Percentiles rank a stretch among this genome's conserved stretches.
Evolutionary conservation across 2,329 filamentous ascomycete genomes (phyloP).

Genomic region (Erysiphe neolycopersici): DNA sequence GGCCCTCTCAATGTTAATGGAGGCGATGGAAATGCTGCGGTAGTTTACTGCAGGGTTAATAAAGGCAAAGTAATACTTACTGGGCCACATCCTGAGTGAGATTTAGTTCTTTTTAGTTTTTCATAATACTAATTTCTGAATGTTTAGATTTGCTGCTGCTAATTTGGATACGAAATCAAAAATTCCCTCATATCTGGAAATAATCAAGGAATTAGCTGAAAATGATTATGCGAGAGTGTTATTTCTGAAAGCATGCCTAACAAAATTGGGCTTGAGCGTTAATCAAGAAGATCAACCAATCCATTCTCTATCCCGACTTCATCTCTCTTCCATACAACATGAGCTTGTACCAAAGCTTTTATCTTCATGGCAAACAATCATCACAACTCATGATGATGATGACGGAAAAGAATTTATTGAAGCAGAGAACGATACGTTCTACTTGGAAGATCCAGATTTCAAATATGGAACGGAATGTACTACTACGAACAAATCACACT

Average conservation of each 20-base stretch:
- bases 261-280: constrained; percentile 58
- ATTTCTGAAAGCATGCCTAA: constrained; percentile 57
- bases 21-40: constrained; percentile 51
- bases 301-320: constrained; percentile 56
- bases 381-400: constrained; percentile 23
- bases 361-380: constrained; percentile 36
- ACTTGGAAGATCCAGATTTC: constrained; percentile 28
- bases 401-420: constrained; percentile 46
- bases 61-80: constrained; percentile 57
- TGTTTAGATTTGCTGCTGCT: constrained; percentile 45
- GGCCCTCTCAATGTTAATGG: constrained; percentile 51
- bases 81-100: constrained; percentile 77
- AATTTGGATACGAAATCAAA: constrained; percentile 46
- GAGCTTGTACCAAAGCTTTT: constrained; percentile 41
- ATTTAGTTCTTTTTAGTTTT: constrained; percentile 2
- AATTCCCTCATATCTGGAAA: constrained; percentile 38
- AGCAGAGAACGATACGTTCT: constrained; percentile 62
- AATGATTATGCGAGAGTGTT: constrained; percentile 42
- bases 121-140: not conserved
- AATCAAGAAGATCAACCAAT: constrained; percentile 40
- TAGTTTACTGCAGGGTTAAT: constrained; percentile 62
- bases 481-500: too few species aligned
- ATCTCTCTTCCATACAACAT: constrained; percentile 46
- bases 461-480: too few species aligned
- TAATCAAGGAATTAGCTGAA: constrained; percentile 38